Evolutionary conservation across 75 land plant genomes (phyloP), one percentile per base, ranked within the genome.

Genomic region (Pinus albicaulis): DNA sequence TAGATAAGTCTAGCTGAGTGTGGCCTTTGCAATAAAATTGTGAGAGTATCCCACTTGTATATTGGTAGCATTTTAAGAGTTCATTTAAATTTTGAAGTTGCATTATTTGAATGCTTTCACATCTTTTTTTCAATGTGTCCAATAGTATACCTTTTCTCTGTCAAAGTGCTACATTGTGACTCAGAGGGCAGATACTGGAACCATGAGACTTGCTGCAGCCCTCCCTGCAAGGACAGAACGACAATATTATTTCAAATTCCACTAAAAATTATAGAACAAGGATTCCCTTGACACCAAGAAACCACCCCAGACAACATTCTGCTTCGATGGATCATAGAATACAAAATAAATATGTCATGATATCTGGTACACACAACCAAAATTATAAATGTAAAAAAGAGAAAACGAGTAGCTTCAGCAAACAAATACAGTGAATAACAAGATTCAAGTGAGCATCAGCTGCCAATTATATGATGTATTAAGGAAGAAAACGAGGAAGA

Each of bases 131-230:
- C 73, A 55, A 75, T 48, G 53, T 61, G 14, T 10, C 25, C 44
- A 69, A 41, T 61, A 4, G 41, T 82, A 34, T 55, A 90, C 95
- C 92, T 86, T 76, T 85, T 84, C 55, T 82, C 87, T 36, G 77
- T 60, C 19, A 80, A 53, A 28, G 86, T 23, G 60, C 26, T 76
- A 71, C 78, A 26, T 59, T 91, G 94, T 59, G 84, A 79, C 70
- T 92, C 99, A 64, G 73, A 44, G n/a, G 95, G 91, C 25, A 96
- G 85, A 72, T 94, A 86, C 80, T 96, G 99, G 73, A 96, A 96
- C 99, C 99, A 96, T 53, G 99, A 96, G 64, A 94, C 73, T 57
- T 84, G 86, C 68, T 92, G 90, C 71, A 94, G 79, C 63, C 93
- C 99, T 69, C 98, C 99, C 99, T 96, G 87, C 63, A 81, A 11